Evolutionary conservation across 306 rosid genomes (phyloP).

Genomic region (Abrus precatorius): DNA sequence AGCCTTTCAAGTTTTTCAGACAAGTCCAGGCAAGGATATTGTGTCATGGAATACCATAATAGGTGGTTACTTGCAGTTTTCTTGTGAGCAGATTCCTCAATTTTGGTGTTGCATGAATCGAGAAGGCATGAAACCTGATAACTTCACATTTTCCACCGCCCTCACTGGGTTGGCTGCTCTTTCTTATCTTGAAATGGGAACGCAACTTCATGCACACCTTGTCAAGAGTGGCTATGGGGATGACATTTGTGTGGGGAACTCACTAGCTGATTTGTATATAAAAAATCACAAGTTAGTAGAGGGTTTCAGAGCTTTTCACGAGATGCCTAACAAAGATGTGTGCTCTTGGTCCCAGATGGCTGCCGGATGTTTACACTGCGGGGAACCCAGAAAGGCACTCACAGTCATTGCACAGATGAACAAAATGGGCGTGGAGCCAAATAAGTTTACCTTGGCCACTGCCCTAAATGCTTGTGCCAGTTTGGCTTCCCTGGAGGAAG

Average conservation of each 20-base stretch:
- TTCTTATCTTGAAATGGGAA: conserved; percentile 61
- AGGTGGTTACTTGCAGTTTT: conserved; percentile 71
- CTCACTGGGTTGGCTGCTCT: conserved; percentile 75
- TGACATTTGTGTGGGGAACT: conserved; percentile 74
- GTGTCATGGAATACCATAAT: conserved; percentile 82
- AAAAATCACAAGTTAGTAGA: conserved; percentile 65
- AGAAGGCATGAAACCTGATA: conserved; percentile 61
- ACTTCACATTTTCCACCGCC: conserved; percentile 66
- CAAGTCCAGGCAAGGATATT: conserved; percentile 56
- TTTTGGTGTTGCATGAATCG: conserved; percentile 67
- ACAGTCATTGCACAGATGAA: conserved; percentile 62
- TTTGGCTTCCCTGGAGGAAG: conserved; percentile 74
- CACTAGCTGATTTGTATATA: conserved; percentile 73
- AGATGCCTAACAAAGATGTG: conserved; percentile 72
- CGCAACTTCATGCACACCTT: conserved; percentile 72
- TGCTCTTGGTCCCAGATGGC: conserved; percentile 86
- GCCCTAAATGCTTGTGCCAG: conserved; percentile 77
- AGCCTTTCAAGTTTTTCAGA: conserved; percentile 63
- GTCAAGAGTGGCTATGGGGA: conserved; percentile 69
- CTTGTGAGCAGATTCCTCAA: conserved; percentile 53
- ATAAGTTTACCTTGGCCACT: conserved; percentile 78
- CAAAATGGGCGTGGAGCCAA: conserved; percentile 57
- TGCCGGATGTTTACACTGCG: conserved; percentile 69
- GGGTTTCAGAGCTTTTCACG: conserved; percentile 71
- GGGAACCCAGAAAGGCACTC: conserved; percentile 70